These are phyloP conservation scores for Ceratobasidium sp. DNA, from an alignment of 1,284 basidiomycete genomes.

Conservation along the genomic window DNA sequence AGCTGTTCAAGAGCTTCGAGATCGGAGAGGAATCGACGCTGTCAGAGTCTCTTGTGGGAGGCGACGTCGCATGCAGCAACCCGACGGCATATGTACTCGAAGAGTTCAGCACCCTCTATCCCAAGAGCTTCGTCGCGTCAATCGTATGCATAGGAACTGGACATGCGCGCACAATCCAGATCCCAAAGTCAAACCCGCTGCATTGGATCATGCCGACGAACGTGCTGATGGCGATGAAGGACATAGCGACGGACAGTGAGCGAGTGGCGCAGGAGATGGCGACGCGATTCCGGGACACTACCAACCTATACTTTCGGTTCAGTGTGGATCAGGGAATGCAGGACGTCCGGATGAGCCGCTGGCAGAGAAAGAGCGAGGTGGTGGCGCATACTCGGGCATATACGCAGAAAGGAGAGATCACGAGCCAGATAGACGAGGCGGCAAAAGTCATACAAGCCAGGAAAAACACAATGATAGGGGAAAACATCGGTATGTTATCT, in stretches of 20 bases:
- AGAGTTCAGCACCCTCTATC: constrained; percentile 8
- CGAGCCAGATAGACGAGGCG: background rate
- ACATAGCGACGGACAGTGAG: constrained; percentile 16
- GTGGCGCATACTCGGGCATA: constrained; percentile 9
- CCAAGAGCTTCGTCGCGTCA: background rate
- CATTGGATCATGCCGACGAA: background rate
- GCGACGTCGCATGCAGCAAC: constrained; percentile 25
- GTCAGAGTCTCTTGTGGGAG: constrained; percentile 6
- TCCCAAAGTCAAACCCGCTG: background rate
- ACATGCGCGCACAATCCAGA: background rate
- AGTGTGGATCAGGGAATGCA: constrained; percentile 1
- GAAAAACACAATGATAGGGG: background rate
- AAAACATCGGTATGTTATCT: background rate
- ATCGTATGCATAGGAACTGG: constrained; percentile 21
- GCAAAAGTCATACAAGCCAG: background rate
- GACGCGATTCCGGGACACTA: background rate
- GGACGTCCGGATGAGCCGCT: background rate
- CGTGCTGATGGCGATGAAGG: background rate
- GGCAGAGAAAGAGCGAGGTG: background rate
- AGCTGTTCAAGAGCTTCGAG: background rate
- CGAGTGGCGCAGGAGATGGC: background rate
- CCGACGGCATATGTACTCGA: constrained; percentile 11
- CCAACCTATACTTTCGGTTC: background rate
- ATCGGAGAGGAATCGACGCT: background rate
- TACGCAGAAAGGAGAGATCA: background rate